Percentiles rank a stretch among this genome's conserved stretches.
Conservation (phyloP, 2,329 filamentous ascomycete species). For the Thelonectria rubi region DNA sequence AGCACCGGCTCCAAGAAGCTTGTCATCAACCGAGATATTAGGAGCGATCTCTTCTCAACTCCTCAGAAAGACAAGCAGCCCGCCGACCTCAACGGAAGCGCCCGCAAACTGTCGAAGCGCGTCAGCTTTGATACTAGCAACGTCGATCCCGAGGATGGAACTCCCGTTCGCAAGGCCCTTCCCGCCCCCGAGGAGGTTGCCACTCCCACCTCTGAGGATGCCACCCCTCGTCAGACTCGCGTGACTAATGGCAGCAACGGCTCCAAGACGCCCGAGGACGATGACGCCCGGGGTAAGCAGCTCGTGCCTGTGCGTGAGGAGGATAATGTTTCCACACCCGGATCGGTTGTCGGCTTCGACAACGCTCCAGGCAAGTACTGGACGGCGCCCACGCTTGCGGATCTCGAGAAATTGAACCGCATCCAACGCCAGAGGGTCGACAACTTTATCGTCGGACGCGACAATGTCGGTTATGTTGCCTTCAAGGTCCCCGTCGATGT, state of each 20-base stretch:
- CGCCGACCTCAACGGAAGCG: conserved; percentile 52
- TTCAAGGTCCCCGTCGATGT: conserved; percentile 88
- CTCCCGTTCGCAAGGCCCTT: conserved; percentile 47
- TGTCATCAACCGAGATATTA: conserved; percentile 87
- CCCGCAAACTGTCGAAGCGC: conserved; percentile 76
- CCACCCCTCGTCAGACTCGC: conserved; percentile 62
- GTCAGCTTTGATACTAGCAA: conserved; percentile 87
- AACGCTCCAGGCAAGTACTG: conserved; percentile 80
- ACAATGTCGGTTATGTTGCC: conserved; percentile 80
- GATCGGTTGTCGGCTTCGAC: conserved; percentile 46
- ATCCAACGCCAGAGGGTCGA: conserved; percentile 78
- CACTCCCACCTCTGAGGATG: conserved; percentile 47
- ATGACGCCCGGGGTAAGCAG: conserved; percentile 77
- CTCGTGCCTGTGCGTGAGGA: conserved; percentile 83
- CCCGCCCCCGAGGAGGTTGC: conserved; percentile 47
- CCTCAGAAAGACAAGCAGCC: conserved; percentile 62
- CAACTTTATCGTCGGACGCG: conserved; percentile 83
- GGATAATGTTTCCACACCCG: conserved; percentile 50
- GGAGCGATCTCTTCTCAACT: conserved; percentile 74
- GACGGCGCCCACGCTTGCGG: conserved; percentile 79
- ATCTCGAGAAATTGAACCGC: conserved; percentile 81
- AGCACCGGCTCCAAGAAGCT: conserved; percentile 84
- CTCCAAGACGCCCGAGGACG: conserved; percentile 68
- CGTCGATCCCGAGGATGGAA: conserved; percentile 49
- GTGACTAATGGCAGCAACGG: conserved; percentile 49